Evolutionary conservation across 2,329 filamentous ascomycete genomes (phyloP).

Genomic region (Myriosclerotinia duriaeana): DNA sequence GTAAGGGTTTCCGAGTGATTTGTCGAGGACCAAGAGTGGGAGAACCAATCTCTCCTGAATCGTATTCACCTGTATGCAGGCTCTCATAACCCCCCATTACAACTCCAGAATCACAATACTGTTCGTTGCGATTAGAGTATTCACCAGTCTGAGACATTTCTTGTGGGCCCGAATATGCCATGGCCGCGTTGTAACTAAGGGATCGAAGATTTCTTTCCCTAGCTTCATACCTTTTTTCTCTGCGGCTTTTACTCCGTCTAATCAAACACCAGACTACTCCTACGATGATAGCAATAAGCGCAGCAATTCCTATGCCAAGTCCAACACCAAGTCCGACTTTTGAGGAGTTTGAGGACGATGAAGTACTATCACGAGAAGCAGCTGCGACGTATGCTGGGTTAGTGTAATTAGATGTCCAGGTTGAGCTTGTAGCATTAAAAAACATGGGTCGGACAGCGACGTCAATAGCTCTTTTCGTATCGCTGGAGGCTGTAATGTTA

Average conservation of each 20-base stretch:
- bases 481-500: constrained; percentile 45
- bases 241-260: constrained; percentile 43
- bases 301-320: constrained; percentile 60
- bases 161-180: constrained; percentile 28
- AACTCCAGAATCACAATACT: constrained; percentile 36
- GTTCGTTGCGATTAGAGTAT: constrained; percentile 25
- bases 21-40: constrained; percentile 29
- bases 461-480: constrained; percentile 45
- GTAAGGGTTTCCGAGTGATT: constrained; percentile 43
- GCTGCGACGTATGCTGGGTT: constrained; percentile 44
- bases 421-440: constrained; percentile 60
- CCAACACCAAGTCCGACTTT: constrained; percentile 64
- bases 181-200: constrained; percentile 45
- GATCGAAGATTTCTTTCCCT: constrained; percentile 57
- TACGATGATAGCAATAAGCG: constrained; percentile 49
- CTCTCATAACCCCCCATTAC: constrained; percentile 35
- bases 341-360: constrained; percentile 36
- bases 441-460: constrained; percentile 46
- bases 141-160: constrained; percentile 30
- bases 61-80: constrained; percentile 31
- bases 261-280: constrained; percentile 50
- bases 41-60: constrained; percentile 27
- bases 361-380: constrained; percentile 28
- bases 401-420: constrained; percentile 57
- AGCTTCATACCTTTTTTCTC: constrained; percentile 40